phyloP scores from a whole-genome alignment of 78 protist species.

The Dictyostelium intermedium region DNA sequence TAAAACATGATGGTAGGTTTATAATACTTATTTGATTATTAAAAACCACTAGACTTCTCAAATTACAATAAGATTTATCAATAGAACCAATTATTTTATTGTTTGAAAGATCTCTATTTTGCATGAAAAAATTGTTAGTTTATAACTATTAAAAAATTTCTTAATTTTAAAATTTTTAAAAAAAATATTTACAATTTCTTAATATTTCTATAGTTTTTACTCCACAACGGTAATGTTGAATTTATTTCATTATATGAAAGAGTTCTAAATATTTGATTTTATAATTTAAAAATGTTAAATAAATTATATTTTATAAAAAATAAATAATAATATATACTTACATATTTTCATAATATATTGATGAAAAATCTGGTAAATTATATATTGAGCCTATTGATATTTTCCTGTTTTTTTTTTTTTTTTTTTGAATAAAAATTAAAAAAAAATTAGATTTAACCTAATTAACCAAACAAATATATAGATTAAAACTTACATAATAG shows the following conservation, averaged over 20 bases:
- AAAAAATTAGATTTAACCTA: too few relatives aligned
- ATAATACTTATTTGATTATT: not conserved
- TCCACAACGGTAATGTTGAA: not conserved
- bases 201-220: not conserved
- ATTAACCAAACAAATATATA: too few relatives aligned
- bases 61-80: not conserved
- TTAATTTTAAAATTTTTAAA: not conserved
- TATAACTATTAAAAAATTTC: too few relatives aligned
- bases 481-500: not conserved
- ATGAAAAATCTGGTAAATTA: not conserved
- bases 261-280: not conserved
- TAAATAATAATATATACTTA: not conserved
- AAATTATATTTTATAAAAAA: too few relatives aligned
- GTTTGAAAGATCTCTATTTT: not conserved
- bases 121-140: too few relatives aligned
- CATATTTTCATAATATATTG: not conserved
- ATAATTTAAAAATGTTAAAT: too few relatives aligned
- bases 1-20: not conserved
- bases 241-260: not conserved
- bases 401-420: too few relatives aligned
- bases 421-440: too few relatives aligned
- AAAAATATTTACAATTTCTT: not conserved
- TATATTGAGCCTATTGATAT: too few relatives aligned
- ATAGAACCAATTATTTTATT: not conserved
- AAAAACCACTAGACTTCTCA: not conserved